Evolutionary conservation across 768 basidiomycete species (phyloP), one percentile per base, ranked within the genome.

Genomic region (Hericium erinaceus): DNA sequence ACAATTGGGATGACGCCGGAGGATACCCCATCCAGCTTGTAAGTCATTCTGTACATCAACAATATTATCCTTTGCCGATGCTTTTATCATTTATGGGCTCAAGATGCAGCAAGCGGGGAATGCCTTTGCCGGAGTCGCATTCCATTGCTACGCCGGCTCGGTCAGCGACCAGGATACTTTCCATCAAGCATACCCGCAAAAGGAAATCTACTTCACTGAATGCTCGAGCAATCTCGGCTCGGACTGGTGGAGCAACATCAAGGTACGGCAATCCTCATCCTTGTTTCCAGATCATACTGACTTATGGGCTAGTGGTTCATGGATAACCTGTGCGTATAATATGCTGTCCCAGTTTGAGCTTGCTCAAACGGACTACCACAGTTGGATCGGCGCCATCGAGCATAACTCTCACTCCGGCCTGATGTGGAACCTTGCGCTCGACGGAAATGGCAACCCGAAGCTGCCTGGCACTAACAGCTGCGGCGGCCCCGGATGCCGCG

Each of bases 241-340:
- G 9, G 84, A 89, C 65, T 90, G 87, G 87, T 91, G 88, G 88
- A 73, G 72, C 51, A 86, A 89, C 62, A 83, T 89, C 69, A 89
- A 89, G 77, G 86, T 82, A 59, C 5, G 69, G 8, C 10, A 44
- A 60, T 44, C 26, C 33, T 11, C 11, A 15, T 11, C 10, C 39
- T n/a, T 16, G 13, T 13, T 39, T 55, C 38, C 12, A 16, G 28
- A 18, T 16, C 18, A 9, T 55, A n/a, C 40, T 20, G 41, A 48
- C 54, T 49, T 52, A 49, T 40, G 46, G 38, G n/a, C 38, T 57
- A 84, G 83, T 87, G 84, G 84, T 82, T 84, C 60, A 80, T 85
- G 77, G 76, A 83, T 58, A 84, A 84, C 62, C 69, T 87, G 81
- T 85, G 44, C 8, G 54, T 22, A 20, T 5, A 33, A 8, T 33